Percentiles rank a stretch among this genome's conserved stretches.
These are phyloP conservation scores for Papiliotrema nemorosa DNA, from an alignment of 1,284 basidiomycete genomes.

Conservation along the genomic window DNA sequence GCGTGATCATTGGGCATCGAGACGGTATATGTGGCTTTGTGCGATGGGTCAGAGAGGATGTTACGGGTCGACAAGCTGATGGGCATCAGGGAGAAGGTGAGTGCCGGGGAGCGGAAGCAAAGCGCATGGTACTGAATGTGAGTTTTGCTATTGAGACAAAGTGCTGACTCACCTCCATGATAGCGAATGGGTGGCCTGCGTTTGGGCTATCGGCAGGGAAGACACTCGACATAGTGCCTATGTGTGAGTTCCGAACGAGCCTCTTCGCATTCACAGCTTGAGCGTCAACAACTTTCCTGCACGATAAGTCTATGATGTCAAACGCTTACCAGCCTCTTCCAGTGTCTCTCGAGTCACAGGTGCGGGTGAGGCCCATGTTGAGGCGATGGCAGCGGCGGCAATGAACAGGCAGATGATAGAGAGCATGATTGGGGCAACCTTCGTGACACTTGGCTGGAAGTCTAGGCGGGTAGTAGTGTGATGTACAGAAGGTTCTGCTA, in stretches of 20 bases:
- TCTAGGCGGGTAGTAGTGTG: too few relatives aligned
- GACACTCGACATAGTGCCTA: conserved; percentile 42
- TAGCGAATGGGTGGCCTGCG: conserved; percentile 56
- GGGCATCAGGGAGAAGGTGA: conserved; percentile 61
- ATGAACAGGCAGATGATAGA: background rate
- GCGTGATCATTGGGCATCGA: conserved; percentile 48
- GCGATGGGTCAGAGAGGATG: conserved; percentile 52
- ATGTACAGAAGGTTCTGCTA: background rate
- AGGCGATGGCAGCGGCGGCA: background rate
- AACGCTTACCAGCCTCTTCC: conserved; percentile 22
- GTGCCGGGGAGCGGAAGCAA: conserved; percentile 59
- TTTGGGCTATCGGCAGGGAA: conserved; percentile 32
- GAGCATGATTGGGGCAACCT: background rate
- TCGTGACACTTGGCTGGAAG: too few relatives aligned
- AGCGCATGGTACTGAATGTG: conserved; percentile 49
- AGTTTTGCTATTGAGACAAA: conserved; percentile 35
- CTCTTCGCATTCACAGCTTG: conserved; percentile 25
- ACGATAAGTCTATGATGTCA: background rate
- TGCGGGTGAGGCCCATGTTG: background rate
- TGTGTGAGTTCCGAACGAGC: conserved; percentile 25
- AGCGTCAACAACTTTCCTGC: background rate
- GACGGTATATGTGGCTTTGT: conserved; percentile 58
- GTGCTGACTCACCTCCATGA: conserved; percentile 59
- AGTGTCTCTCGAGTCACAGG: conserved; percentile 11
- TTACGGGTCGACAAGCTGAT: conserved; percentile 62